Percentiles rank a stretch among this genome's conserved stretches.
phyloP scores from a whole-genome alignment of 768 basidiomycete genomes.

The Agaricus subrufescens region DNA sequence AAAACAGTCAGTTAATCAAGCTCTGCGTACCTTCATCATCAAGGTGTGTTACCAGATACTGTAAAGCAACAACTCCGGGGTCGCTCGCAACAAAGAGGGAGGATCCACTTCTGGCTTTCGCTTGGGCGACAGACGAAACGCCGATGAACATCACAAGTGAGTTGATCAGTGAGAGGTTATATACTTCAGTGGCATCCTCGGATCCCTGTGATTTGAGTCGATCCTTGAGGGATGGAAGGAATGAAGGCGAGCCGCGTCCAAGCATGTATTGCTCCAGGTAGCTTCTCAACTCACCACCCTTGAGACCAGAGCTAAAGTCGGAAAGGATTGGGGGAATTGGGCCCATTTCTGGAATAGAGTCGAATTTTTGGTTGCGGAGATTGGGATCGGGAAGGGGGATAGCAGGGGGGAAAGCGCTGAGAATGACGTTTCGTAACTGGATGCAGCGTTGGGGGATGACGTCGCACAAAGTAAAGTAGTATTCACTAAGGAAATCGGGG shows the following conservation, averaged over 20 bases:
- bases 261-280: slow-evolving; percentile 85
- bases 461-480: slow-evolving; percentile 94
- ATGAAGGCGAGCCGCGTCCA: slow-evolving; percentile 65
- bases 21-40: slow-evolving; percentile 80
- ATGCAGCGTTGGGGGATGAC: slow-evolving; percentile 90
- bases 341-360: slow-evolving; percentile 84
- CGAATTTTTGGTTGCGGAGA: slow-evolving; percentile 68
- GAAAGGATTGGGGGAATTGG: slow-evolving; percentile 87
- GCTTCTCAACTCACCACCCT: slow-evolving; percentile 71
- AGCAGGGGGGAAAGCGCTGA: slow-evolving; percentile 88
- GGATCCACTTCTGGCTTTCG: slow-evolving; percentile 79
- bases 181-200: slow-evolving; percentile 51
- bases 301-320: slow-evolving; percentile 83
- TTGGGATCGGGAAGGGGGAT: slow-evolving; percentile 84
- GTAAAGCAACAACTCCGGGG: slow-evolving; percentile 80
- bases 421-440: slow-evolving; percentile 93
- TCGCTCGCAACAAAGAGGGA: slow-evolving; percentile 78
- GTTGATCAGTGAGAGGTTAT: slow-evolving; percentile 89
- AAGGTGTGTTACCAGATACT: slow-evolving; percentile 77
- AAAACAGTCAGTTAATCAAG: background rate
- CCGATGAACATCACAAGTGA: slow-evolving; percentile 95
- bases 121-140: slow-evolving; percentile 87
- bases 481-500: slow-evolving; percentile 96
- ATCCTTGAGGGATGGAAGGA: slow-evolving; percentile 75
- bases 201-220: slow-evolving; percentile 52